A percentile compares a stretch with the other conserved stretches of the same genome.
Evolutionary conservation across 352 stramenopile genomes (phyloP).

Genomic region (Globisporangium solare): DNA sequence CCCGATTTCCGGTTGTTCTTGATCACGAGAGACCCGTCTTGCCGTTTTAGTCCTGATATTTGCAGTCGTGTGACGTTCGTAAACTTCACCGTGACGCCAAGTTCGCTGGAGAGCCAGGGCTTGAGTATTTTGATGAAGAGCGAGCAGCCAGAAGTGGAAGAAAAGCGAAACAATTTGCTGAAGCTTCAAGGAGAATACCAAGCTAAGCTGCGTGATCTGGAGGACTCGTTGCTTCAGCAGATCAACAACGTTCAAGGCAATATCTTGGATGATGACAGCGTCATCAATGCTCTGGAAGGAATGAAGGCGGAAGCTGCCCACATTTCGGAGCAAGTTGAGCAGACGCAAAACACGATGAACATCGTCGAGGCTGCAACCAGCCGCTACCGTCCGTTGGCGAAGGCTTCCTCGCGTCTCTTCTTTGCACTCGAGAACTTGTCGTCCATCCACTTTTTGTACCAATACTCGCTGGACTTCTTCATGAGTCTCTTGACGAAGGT

Average conservation of each 20-base stretch:
- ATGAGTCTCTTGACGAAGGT: slow-evolving; percentile 94
- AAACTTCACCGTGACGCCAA: slow-evolving; percentile 99
- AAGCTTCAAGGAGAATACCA: slow-evolving; percentile 99
- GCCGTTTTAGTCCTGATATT: slow-evolving; percentile 98
- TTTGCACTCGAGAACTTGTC: slow-evolving; percentile 93
- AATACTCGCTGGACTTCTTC: slow-evolving; percentile 98
- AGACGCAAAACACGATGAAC: slow-evolving; percentile 81
- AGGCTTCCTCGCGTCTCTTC: slow-evolving; percentile 84
- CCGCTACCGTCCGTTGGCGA: slow-evolving; percentile 94
- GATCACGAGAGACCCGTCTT: slow-evolving; percentile 96
- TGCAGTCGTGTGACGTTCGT: slow-evolving; percentile 98
- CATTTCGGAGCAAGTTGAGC: slow-evolving; percentile 90
- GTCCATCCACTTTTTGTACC: slow-evolving; percentile 98
- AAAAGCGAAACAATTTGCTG: slow-evolving; percentile 93
- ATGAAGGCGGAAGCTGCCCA: slow-evolving; percentile 97
- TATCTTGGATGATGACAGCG: slow-evolving; percentile 98
- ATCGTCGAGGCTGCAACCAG: slow-evolving; percentile 89
- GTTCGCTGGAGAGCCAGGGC: slow-evolving; percentile 96
- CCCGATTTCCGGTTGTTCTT: slow-evolving; percentile 98
- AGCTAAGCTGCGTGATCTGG: slow-evolving; percentile 94
- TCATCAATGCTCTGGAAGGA: slow-evolving; percentile 98
- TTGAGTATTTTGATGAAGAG: slow-evolving; percentile 94
- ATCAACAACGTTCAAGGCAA: slow-evolving; percentile 98
- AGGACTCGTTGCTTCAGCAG: slow-evolving; percentile 97
- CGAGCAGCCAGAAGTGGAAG: slow-evolving; percentile 97